These are phyloP conservation scores for Wallacemonas sp. DNA, from an alignment of 208 protist species.

Conservation along the genomic window DNA sequence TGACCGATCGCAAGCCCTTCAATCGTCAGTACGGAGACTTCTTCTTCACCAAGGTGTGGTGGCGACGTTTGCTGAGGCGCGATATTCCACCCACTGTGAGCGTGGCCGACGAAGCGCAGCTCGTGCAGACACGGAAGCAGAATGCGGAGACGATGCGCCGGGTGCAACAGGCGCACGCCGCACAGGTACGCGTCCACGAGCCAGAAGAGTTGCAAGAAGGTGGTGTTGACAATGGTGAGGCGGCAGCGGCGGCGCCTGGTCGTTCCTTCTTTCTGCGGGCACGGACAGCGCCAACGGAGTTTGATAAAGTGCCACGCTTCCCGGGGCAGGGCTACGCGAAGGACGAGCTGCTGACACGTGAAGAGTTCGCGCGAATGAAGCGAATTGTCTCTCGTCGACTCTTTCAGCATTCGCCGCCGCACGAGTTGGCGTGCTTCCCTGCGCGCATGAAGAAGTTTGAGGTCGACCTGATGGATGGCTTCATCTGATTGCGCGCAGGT, in stretches of 20 bases:
- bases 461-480: constrained; percentile 33
- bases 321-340: constrained; percentile 46
- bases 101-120: constrained; percentile 12
- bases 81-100: constrained; percentile 26
- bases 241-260: background rate
- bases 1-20: constrained; percentile 25
- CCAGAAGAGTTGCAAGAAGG: background rate
- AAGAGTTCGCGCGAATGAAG: constrained; percentile 26
- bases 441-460: constrained; percentile 22
- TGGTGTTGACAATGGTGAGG: too few relatives aligned
- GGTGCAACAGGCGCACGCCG: background rate
- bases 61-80: constrained; percentile 27
- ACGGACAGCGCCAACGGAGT: constrained; percentile 15
- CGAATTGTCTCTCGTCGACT: constrained; percentile 14
- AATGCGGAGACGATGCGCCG: background rate
- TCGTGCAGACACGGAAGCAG: constrained; percentile 6
- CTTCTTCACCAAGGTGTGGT: constrained; percentile 25
- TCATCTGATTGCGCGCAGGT: constrained; percentile 20
- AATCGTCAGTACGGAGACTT: constrained; percentile 35
- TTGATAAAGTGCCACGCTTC: constrained; percentile 35
- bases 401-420: constrained; percentile 19
- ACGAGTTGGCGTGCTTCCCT: constrained; percentile 16
- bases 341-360: constrained; percentile 20
- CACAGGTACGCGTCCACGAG: background rate
- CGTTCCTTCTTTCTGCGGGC: constrained; percentile 16